Conservation (phyloP, 305 asterid genomes). For the Fraxinus velutina region DNA sequence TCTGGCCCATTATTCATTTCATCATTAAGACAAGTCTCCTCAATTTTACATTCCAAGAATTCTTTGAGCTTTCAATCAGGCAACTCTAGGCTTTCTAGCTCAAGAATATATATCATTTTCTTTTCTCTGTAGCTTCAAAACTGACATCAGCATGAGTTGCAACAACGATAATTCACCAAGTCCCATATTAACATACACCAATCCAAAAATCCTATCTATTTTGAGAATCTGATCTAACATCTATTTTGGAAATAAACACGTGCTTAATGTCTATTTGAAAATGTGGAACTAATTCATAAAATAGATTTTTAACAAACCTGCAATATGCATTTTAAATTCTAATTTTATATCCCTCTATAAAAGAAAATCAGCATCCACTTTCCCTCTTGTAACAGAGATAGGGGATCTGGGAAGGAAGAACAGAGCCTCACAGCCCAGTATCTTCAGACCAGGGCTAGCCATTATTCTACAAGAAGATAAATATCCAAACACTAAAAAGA, state of each 20-base stretch:
- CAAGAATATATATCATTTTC: neutral
- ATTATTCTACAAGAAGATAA: neutral
- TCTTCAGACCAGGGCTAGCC: neutral
- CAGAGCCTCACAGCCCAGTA: neutral
- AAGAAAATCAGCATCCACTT: neutral
- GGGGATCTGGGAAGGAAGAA: neutral
- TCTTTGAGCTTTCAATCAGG: neutral
- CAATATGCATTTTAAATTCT: neutral
- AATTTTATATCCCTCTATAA: neutral
- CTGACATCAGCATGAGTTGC: slow-evolving; percentile 10
- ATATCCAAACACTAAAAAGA: neutral
- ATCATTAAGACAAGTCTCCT: neutral
- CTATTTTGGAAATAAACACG: neutral
- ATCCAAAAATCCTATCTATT: neutral
- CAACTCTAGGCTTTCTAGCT: neutral
- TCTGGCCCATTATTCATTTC: neutral
- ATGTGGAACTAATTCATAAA: neutral
- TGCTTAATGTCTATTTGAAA: neutral
- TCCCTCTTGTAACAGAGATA: neutral
- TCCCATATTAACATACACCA: neutral
- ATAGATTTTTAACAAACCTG: neutral
- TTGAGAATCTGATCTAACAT: neutral
- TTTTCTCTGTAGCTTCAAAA: slow-evolving; percentile 9
- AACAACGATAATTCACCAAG: neutral
- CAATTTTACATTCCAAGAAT: neutral